These are phyloP conservation scores for Hansenula sp. DNA, from an alignment of 1,139 yeast genomes.

Conservation along the genomic window DNA sequence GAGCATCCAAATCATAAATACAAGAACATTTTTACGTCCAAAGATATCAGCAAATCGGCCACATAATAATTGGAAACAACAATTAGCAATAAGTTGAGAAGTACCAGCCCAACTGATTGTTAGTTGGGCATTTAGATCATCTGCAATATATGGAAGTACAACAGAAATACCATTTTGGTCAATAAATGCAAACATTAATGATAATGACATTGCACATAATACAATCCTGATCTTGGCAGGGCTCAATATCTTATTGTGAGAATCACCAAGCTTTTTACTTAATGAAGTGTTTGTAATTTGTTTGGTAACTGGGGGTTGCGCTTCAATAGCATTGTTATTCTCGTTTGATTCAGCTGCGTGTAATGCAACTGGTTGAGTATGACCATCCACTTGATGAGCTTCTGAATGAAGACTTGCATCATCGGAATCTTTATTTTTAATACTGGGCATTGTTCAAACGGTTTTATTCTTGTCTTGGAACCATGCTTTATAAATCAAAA, in stretches of 20 bases:
- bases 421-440: too few species aligned
- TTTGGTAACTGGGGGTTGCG: background rate
- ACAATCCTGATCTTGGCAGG: background rate
- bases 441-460: too few species aligned
- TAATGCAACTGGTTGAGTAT: too few species aligned
- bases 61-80: constrained; percentile 39
- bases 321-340: too few species aligned
- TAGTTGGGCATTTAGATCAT: constrained; percentile 33
- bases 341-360: too few species aligned
- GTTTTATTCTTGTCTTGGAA: too few species aligned
- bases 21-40: constrained; percentile 35
- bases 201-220: background rate
- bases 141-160: constrained; percentile 38
- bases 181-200: constrained; percentile 3
- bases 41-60: constrained; percentile 42
- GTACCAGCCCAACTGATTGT: constrained; percentile 48
- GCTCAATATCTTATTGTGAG: constrained; percentile 2
- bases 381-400: too few species aligned
- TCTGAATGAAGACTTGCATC: too few species aligned
- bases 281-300: constrained; percentile 1
- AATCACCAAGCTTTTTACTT: constrained; percentile 2
- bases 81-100: constrained; percentile 41
- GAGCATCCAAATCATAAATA: constrained; percentile 33
- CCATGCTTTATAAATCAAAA: too few species aligned
- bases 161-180: constrained; percentile 36